Evolutionary conservation across 805 yeast species (phyloP).

Genomic region (Starmerella geochares): DNA sequence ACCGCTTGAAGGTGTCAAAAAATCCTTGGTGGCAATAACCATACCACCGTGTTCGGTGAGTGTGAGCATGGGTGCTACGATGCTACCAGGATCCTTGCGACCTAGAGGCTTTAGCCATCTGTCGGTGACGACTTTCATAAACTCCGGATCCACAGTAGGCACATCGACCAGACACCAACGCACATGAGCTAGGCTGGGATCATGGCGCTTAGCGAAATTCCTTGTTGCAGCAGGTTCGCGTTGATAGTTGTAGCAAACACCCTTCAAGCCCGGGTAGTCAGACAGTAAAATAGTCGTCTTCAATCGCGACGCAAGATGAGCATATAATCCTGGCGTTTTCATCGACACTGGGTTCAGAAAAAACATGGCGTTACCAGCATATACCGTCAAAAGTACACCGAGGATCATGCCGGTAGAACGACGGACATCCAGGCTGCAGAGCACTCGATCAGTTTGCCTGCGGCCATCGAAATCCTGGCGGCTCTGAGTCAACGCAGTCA

Average conservation of each 20-base stretch:
- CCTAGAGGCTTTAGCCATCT: constrained; percentile 89
- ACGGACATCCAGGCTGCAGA: constrained; percentile 57
- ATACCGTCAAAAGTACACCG: constrained; percentile 71
- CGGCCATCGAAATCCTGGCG: constrained; percentile 22
- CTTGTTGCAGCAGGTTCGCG: constrained; percentile 77
- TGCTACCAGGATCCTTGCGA: constrained; percentile 59
- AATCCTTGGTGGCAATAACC: constrained; percentile 83
- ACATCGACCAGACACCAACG: constrained; percentile 87
- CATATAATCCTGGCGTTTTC: constrained; percentile 77
- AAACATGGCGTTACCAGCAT: constrained; percentile 68
- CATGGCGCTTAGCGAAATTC: constrained; percentile 61
- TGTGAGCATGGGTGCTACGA: constrained; percentile 80
- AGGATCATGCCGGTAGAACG: constrained; percentile 78
- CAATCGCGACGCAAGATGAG: constrained; percentile 61
- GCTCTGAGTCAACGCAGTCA: constrained; percentile 53
- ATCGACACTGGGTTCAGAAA: constrained; percentile 69
- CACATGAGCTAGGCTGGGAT: constrained; percentile 67
- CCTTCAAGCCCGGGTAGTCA: constrained; percentile 79
- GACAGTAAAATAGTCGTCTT: constrained; percentile 67
- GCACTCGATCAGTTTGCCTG: constrained; percentile 36
- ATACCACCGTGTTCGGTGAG: constrained; percentile 93
- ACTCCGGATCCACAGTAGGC: constrained; percentile 83
- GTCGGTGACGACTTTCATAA: constrained; percentile 75
- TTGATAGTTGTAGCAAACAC: constrained; percentile 87
- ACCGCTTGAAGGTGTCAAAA: constrained; percentile 45